Evolutionary conservation across 108 stramenopile genomes (phyloP).

Genomic region (Stephanodiscus minutulus): DNA sequence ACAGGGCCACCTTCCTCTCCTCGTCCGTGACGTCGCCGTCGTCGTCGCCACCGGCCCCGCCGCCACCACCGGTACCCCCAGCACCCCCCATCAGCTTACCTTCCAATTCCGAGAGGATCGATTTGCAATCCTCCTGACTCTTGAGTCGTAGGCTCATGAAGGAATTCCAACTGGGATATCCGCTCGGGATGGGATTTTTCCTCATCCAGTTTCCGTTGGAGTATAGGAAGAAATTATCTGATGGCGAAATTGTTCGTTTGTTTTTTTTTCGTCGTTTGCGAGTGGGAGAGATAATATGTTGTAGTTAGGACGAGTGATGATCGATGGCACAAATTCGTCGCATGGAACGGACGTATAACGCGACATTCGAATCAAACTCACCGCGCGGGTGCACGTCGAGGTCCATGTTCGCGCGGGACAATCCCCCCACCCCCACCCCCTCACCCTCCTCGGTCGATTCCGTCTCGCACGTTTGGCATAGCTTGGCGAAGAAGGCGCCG

Average conservation of each 20-base stretch:
- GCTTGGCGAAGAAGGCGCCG: conserved; percentile 56
- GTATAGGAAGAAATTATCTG: conserved; percentile 65
- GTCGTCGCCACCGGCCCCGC: neutral
- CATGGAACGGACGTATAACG: neutral
- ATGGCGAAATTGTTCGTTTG: neutral
- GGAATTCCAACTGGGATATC: conserved; percentile 79
- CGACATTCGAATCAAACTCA: neutral
- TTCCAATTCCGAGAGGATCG: conserved; percentile 50
- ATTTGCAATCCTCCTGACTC: conserved; percentile 72
- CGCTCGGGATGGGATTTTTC: conserved; percentile 82
- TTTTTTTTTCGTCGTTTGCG: too few species aligned
- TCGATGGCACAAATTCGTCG: neutral
- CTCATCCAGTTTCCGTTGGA: conserved; percentile 78
- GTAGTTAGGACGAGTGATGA: neutral
- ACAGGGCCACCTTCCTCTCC: conserved; percentile 60
- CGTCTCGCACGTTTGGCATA: conserved; percentile 60
- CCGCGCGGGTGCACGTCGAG: conserved; percentile 34
- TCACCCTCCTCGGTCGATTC: neutral
- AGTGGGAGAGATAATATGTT: too few species aligned
- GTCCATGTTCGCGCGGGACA: conserved; percentile 61
- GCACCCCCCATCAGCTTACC: conserved; percentile 11
- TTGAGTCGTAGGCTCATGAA: conserved; percentile 65
- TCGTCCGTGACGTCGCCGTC: conserved; percentile 29
- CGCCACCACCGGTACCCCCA: too few species aligned
- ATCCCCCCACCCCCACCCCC: conserved; percentile 2